Conservation (phyloP, 2,329 filamentous ascomycete species). For the Nemania sp. region DNA sequence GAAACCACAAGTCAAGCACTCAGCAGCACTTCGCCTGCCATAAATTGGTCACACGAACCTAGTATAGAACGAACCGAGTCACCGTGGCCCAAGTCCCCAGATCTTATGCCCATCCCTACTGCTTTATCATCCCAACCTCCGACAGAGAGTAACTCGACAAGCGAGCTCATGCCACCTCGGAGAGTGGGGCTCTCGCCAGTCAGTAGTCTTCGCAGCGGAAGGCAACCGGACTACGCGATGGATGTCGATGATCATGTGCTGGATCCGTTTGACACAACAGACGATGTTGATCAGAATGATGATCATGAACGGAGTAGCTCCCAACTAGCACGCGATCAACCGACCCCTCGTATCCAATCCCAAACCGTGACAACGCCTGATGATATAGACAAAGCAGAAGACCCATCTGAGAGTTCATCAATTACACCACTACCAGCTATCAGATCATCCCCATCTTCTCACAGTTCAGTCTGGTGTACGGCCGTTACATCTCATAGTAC, state of each 20-base stretch:
- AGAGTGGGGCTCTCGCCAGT: constrained; percentile 42
- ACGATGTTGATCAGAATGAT: constrained; percentile 4
- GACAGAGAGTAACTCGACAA: constrained; percentile 23
- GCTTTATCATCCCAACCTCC: constrained; percentile 10
- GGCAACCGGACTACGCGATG: constrained; percentile 52
- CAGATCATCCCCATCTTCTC: constrained; percentile 28
- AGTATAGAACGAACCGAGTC: constrained; percentile 18
- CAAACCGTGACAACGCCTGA: constrained; percentile 21
- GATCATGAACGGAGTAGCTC: not conserved
- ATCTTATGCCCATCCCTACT: constrained; percentile 7
- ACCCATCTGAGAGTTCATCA: not conserved
- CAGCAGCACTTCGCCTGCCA: constrained; percentile 11
- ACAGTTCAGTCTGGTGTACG: constrained; percentile 46
- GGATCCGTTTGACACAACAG: constrained; percentile 32
- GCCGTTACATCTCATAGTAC: constrained; percentile 44
- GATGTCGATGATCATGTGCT: constrained; percentile 38
- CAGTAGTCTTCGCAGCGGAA: constrained; percentile 51
- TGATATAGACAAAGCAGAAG: not conserved
- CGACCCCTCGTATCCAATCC: constrained; percentile 1
- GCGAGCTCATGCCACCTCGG: constrained; percentile 38
- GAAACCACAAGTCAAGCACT: constrained; percentile 32
- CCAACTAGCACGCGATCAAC: not conserved
- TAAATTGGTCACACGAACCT: constrained; percentile 4
- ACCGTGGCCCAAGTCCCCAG: constrained; percentile 24
- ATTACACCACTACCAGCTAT: constrained; percentile 20